A percentile compares a stretch with the other conserved stretches of the same genome.
These are phyloP conservation scores for Euptelea pleiosperma DNA, from an alignment of 164 flowering plant genomes.

Conservation along the genomic window DNA sequence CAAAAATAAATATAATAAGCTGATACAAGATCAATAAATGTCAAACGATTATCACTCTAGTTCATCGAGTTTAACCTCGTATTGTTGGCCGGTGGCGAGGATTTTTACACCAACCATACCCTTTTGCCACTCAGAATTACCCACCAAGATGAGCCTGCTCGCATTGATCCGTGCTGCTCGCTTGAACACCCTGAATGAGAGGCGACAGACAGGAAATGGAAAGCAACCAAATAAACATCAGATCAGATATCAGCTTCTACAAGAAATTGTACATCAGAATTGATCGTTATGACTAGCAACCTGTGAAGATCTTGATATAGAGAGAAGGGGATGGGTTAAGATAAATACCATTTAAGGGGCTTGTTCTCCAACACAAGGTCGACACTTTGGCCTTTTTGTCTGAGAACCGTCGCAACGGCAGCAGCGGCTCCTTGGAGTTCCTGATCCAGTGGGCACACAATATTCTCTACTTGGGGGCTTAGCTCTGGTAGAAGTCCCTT, in stretches of 20 bases:
- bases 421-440: slow-evolving; percentile 84
- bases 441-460: slow-evolving; percentile 73
- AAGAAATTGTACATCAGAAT: no score
- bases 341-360: slow-evolving; percentile 81
- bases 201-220: no score
- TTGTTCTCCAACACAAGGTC: slow-evolving; percentile 91
- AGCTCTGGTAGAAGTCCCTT: slow-evolving; percentile 70
- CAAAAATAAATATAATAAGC: no score
- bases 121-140: slow-evolving; percentile 75
- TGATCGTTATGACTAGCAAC: no score
- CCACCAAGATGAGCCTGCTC: no score
- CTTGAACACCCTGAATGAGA: no score
- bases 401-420: slow-evolving; percentile 59
- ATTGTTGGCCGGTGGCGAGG: slow-evolving; percentile 75
- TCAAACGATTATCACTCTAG: slow-evolving; percentile 43
- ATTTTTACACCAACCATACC: slow-evolving; percentile 80
- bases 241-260: no score
- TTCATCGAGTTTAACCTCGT: slow-evolving; percentile 58
- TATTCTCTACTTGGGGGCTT: slow-evolving; percentile 61
- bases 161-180: no score
- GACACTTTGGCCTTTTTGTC: slow-evolving; percentile 77
- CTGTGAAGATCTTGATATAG: background rate
- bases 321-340: background rate
- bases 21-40: no score
- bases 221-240: no score